These are phyloP conservation scores for Laburnicola sp. DNA, from an alignment of 2,329 filamentous ascomycete genomes.

Conservation along the genomic window DNA sequence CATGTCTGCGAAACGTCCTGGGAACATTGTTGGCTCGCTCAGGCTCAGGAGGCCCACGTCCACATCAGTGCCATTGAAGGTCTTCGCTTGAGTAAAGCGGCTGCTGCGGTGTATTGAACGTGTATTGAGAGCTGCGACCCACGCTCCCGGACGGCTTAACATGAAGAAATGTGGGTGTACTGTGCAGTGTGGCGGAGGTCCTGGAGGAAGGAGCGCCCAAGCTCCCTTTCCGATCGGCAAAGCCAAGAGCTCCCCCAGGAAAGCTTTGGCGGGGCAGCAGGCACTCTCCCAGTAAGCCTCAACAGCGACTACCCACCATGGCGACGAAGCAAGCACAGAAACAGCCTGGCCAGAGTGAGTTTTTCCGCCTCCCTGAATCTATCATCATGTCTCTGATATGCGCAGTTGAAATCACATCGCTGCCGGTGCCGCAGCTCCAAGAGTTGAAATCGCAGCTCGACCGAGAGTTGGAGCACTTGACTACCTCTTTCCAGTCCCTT, in stretches of 20 bases:
- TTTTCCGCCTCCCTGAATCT: not conserved
- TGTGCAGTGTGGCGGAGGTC: not conserved
- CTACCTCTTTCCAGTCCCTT: conserved; percentile 84
- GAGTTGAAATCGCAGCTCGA: conserved; percentile 95
- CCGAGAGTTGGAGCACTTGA: conserved; percentile 93
- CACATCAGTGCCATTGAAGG: conserved; percentile 8
- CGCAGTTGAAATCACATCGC: conserved; percentile 68
- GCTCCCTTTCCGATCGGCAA: conserved; percentile 2
- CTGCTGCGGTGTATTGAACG: conserved; percentile 15
- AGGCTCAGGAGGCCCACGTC: conserved; percentile 21
- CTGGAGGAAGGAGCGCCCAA: not conserved
- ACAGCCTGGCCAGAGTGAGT: conserved; percentile 36
- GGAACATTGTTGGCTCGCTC: conserved; percentile 28
- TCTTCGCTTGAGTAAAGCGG: conserved; percentile 16
- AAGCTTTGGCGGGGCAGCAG: conserved; percentile 10
- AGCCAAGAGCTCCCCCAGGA: conserved; percentile 6
- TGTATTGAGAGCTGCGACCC: not conserved
- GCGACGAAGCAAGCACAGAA: conserved; percentile 17
- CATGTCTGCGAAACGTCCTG: conserved; percentile 21
- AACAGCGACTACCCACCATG: conserved; percentile 14
- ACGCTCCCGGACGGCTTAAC: conserved; percentile 5
- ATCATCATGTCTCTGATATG: not conserved
- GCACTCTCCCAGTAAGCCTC: not conserved
- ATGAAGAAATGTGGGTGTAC: conserved; percentile 7
- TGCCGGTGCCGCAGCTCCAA: conserved; percentile 82